A percentile compares a stretch with the other conserved stretches of the same genome.
These are phyloP conservation scores for Elsinoe arachidis DNA, from an alignment of 2,329 filamentous ascomycete species.

Conservation along the genomic window DNA sequence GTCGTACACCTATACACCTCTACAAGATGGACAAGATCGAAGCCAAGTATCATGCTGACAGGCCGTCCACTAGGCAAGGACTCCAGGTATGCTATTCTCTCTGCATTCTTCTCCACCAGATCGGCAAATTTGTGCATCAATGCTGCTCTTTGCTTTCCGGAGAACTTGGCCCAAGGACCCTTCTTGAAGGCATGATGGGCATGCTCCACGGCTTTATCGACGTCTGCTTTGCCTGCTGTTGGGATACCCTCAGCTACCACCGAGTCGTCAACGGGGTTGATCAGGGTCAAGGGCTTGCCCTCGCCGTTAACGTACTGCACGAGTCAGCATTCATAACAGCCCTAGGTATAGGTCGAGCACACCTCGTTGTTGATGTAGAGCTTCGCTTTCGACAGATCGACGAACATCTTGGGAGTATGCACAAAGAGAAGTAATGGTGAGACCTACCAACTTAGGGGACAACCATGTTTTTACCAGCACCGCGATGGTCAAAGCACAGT, in stretches of 20 bases:
- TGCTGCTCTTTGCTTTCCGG: background rate
- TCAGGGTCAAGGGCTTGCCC: conserved; percentile 39
- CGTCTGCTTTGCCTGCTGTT: conserved; percentile 44
- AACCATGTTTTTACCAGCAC: background rate
- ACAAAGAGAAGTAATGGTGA: background rate
- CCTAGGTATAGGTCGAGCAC: background rate
- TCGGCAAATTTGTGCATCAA: conserved; percentile 17
- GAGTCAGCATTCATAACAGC: background rate
- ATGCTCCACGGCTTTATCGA: conserved; percentile 60
- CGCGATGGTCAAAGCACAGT: too few species aligned
- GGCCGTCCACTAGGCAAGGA: conserved; percentile 15
- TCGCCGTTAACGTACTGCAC: conserved; percentile 11
- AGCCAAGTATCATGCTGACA: conserved; percentile 7
- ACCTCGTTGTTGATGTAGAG: conserved; percentile 16
- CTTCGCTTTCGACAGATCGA: conserved; percentile 3
- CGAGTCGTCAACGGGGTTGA: conserved; percentile 43
- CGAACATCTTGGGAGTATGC: background rate
- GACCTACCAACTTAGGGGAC: background rate
- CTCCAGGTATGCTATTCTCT: conserved; percentile 18
- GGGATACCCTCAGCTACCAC: conserved; percentile 42
- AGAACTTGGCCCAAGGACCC: conserved; percentile 7
- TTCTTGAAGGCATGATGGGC: conserved; percentile 60
- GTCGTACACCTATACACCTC: background rate
- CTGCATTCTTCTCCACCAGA: conserved; percentile 15
- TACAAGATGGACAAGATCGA: background rate